Base-by-base conservation (phyloP, 2,329 filamentous ascomycete genomes). In the Sphaerulina populicola region DNA sequence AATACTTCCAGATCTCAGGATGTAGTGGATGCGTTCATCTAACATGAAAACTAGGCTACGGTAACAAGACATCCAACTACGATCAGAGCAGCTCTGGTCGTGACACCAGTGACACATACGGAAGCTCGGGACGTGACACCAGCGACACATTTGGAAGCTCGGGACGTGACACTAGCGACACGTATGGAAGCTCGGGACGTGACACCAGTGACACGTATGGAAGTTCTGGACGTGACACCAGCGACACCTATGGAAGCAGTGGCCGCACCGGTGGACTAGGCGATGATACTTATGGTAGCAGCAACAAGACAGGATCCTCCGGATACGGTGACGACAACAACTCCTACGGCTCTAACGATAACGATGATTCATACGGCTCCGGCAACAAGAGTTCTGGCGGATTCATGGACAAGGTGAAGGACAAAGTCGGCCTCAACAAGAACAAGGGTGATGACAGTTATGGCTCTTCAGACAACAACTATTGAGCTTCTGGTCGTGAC, bases 361-460 rank as follows among this genome's bases (percentile, higher is more conserved):
- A 39, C 39, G 18, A 41, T 27, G 21, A 11, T 35, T 35, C 31
- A 10, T 35, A 35, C 31, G 31, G 31, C 10, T 35, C 31, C 39
- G 8, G 21, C 18, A 41, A 27, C 39, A 41, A 41, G 39, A 18
- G 10, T 23, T 41, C 39, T 41, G 10, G 15, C 15, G 39, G 15
- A 39, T 14, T 15, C 37, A 39, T 54, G 44, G 52, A 54, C 27
- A 54, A 54, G 44, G 48, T 54, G 31, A 54, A 50, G 38, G 38
- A 42, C 42, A 54, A 54, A 38, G 8, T 50, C 31, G 47, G 43
- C n/a, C 33, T 42, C 11, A 54, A 44, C 33, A 50, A 51, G 30
- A 36, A 50, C 23, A 44, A 47, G n/a, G 31, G 47, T 23, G 41
- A 49, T 37, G 39, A 47, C 8, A 33, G 27, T 4, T 43, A 53